Evolutionary conservation across 805 yeast genomes (phyloP).

Genomic region (Saccharomycopsis amapae): DNA sequence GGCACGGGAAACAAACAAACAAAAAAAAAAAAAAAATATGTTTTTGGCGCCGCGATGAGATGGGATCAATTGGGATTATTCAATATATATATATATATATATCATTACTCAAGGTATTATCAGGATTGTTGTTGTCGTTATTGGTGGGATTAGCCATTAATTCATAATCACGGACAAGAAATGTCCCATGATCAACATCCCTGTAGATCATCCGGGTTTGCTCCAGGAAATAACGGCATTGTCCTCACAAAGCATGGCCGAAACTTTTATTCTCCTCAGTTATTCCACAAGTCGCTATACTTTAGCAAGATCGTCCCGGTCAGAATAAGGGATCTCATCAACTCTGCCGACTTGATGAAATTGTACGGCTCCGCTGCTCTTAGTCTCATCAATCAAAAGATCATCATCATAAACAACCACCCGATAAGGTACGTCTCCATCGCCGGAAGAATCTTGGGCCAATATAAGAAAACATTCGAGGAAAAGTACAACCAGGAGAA

Average conservation of each 20-base stretch:
- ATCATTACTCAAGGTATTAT: no score
- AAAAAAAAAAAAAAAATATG: no score
- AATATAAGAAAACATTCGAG: not conserved
- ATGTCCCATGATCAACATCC: not conserved
- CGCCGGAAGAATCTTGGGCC: slow-evolving; percentile 15
- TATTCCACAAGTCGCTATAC: slow-evolving; percentile 15
- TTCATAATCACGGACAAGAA: no score
- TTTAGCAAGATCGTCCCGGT: slow-evolving; percentile 14
- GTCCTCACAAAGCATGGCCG: not conserved
- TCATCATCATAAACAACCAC: slow-evolving; percentile 16
- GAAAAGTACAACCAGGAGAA: not conserved
- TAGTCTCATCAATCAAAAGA: slow-evolving; percentile 1
- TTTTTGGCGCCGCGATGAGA: no score
- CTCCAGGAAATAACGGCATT: slow-evolving; percentile 17
- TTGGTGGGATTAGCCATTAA: no score
- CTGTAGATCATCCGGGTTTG: not conserved
- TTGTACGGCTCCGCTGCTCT: slow-evolving; percentile 11
- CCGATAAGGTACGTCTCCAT: slow-evolving; percentile 13
- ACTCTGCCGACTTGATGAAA: slow-evolving; percentile 12
- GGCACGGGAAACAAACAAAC: no score
- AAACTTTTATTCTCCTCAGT: slow-evolving; percentile 14
- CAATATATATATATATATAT: no score
- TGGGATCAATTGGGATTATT: no score
- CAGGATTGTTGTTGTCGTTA: no score
- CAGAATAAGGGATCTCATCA: slow-evolving; percentile 9